These are phyloP conservation scores for Iberis amara DNA, from an alignment of 441 rosid genomes.

Conservation along the genomic window DNA sequence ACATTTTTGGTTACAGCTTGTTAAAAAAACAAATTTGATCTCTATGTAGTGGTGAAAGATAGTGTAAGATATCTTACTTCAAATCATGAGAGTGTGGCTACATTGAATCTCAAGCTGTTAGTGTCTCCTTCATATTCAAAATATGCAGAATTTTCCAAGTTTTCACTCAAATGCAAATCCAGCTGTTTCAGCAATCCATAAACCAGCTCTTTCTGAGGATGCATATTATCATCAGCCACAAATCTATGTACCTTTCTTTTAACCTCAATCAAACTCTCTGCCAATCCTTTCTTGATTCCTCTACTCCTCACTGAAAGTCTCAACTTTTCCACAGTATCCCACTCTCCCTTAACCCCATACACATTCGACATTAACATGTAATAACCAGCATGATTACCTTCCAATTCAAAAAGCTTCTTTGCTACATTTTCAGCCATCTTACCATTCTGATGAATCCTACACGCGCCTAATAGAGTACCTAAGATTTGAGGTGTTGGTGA, in stretches of 20 bases:
- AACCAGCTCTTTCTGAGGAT: conserved; percentile 32
- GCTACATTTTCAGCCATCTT: conserved; percentile 47
- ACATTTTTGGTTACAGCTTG: no score
- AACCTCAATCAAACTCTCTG: conserved; percentile 40
- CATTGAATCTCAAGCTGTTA: conserved; percentile 17
- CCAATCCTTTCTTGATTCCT: conserved; percentile 37
- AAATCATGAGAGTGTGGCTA: no score
- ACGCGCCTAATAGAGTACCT: conserved; percentile 52
- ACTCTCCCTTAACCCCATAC: conserved; percentile 44
- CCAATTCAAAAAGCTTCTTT: conserved; percentile 39
- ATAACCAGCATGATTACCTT: conserved; percentile 50
- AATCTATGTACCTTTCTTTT: conserved; percentile 34
- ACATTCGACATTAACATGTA: conserved; percentile 43
- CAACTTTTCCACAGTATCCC: conserved; percentile 39
- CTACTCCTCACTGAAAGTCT: conserved; percentile 39
- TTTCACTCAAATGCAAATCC: conserved; percentile 34
- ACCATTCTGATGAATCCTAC: conserved; percentile 49
- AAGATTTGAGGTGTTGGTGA: conserved; percentile 40
- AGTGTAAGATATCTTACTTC: no score
- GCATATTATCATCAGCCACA: conserved; percentile 41
- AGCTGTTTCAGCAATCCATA: conserved; percentile 34
- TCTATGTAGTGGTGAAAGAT: no score
- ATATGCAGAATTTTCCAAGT: conserved; percentile 20
- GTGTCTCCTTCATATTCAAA: conserved; percentile 11
- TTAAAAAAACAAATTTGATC: no score